Base-by-base conservation (phyloP, 768 basidiomycete genomes). In the Candolleomyces aberdarensis region DNA sequence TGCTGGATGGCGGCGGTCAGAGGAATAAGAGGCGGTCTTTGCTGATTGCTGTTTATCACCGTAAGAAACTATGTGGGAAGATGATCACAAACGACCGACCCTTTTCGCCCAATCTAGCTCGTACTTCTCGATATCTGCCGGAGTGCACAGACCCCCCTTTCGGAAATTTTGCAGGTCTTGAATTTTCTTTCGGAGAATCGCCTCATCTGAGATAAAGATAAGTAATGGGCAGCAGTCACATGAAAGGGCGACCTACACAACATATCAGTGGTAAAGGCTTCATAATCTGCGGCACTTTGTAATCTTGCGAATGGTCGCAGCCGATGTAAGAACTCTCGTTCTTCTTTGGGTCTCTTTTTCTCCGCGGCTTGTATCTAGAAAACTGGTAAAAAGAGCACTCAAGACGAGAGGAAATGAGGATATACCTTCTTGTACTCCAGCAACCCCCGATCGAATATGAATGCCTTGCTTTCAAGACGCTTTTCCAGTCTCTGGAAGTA, bases 391-490 rank as follows among this genome's bases (percentile, higher is more conserved):
- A 52, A 19, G 19, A 8, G 19, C 36, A 17, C 19, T 20, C 32
- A 22, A 58, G 62, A 58, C 29, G 57, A 31, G 60, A 49, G n/a
- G 7, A 55, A 55, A 39, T 14, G 39, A 53, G 54, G 55, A 46
- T 49, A 55, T 62, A 94, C 96, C 87, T 95, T 94, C 74, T 96
- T 98, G 71, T 96, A 94, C 66, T 97, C 94, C 51, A 96, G 78
- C 56, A 99, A 75, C 1, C 94, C 94, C 46, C 96, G 80, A 67
- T 98, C 92, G 67, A 94, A 97, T 72, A 99, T 92, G 63, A 99
- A 72, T 3, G 86, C 86, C 74, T 98, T 99, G 31, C 83, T 85
- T 69, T 95, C 91, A 57, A 86, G 75, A 46, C 96, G 83, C 74
- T 90, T 93, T 62, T 92, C 90, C 10, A 98, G 82, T 54, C 92